Conservation (phyloP, 805 yeast genomes). For the Yarrowia deformans region DNA sequence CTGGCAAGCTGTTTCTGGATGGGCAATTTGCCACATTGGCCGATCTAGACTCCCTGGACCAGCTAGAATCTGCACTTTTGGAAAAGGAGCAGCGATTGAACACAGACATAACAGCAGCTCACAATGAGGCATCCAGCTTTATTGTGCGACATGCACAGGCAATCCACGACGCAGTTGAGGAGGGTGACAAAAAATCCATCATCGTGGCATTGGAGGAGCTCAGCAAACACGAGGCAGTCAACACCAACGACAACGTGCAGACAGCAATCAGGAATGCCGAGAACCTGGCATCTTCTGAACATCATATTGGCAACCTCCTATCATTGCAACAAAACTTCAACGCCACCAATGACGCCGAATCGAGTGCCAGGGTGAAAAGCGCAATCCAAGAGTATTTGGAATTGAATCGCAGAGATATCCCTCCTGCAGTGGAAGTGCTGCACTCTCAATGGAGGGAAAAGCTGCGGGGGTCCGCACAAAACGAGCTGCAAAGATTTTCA, state of each 20-base stretch:
- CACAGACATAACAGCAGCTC: slow-evolving; percentile 2
- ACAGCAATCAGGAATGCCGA: slow-evolving; percentile 18
- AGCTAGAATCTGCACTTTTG: slow-evolving; percentile 13
- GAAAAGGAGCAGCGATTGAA: slow-evolving; percentile 11
- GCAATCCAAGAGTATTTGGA: slow-evolving; percentile 26
- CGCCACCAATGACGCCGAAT: not conserved
- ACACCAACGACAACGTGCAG: slow-evolving; percentile 12
- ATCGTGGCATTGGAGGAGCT: slow-evolving; percentile 22
- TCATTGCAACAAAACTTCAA: slow-evolving; percentile 13
- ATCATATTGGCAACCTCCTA: slow-evolving; percentile 16
- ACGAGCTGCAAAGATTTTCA: not conserved
- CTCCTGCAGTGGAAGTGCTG: slow-evolving; percentile 4
- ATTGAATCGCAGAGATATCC: slow-evolving; percentile 1
- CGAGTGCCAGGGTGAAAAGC: slow-evolving; percentile 1
- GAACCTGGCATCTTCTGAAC: slow-evolving; percentile 18
- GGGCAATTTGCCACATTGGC: slow-evolving; percentile 23
- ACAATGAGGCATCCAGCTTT: not conserved
- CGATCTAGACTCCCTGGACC: slow-evolving; percentile 5
- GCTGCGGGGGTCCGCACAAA: not conserved
- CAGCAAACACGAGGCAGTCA: not conserved
- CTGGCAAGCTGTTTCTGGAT: slow-evolving; percentile 17
- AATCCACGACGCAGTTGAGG: slow-evolving; percentile 8
- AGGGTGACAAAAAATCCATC: slow-evolving; percentile 10
- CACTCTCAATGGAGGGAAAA: slow-evolving; percentile 19
- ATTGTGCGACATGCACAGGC: slow-evolving; percentile 11